Evolutionary conservation across 768 basidiomycete genomes (phyloP).

Genomic region (Rubroboletus satanas): DNA sequence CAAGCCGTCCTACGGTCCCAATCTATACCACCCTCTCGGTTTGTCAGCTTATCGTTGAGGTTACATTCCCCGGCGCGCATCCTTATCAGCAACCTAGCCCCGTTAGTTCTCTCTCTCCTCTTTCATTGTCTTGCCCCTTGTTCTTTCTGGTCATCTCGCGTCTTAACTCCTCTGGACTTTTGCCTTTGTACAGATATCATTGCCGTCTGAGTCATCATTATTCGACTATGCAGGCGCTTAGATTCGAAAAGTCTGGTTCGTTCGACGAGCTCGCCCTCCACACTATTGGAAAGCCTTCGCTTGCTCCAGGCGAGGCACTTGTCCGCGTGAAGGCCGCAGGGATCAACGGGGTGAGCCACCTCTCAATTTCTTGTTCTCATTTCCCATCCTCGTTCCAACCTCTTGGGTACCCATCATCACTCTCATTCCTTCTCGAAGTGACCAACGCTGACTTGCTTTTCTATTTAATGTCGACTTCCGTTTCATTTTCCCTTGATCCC

Average conservation of each 20-base stretch:
- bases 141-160: not conserved
- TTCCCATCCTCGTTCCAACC: not conserved
- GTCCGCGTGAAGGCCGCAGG: slow-evolving; percentile 33
- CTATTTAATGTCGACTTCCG: not conserved
- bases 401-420: not conserved
- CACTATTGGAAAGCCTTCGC: slow-evolving; percentile 24
- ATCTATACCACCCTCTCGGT: not conserved
- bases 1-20: slow-evolving; percentile 1
- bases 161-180: not conserved
- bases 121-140: not conserved
- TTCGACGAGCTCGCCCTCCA: slow-evolving; percentile 24
- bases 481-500: not conserved
- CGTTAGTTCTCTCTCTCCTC: not conserved
- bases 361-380: not conserved
- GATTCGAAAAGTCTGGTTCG: slow-evolving; percentile 31
- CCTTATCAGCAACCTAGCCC: not conserved
- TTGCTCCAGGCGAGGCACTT: slow-evolving; percentile 33
- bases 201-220: not conserved
- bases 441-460: not conserved
- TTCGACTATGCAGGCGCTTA: slow-evolving; percentile 30
- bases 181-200: not conserved
- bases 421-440: not conserved
- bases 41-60: not conserved
- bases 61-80: not conserved
- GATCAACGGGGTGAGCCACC: slow-evolving; percentile 29